Evolutionary conservation across 768 basidiomycete genomes (phyloP).

Genomic region (Tricholoma bakamatsutake): DNA sequence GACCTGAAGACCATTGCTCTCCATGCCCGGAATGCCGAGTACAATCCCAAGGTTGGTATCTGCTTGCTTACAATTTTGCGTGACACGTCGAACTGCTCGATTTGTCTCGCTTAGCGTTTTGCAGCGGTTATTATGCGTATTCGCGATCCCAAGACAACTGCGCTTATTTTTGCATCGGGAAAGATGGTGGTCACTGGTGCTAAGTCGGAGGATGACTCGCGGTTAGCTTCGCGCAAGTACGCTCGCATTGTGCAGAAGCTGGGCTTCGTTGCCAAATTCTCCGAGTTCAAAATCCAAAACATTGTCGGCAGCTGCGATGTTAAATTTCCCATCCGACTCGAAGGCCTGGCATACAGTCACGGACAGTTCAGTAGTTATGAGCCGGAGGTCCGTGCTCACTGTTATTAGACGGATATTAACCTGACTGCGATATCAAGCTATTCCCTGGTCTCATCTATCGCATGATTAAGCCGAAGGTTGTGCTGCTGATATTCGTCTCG

Average conservation of each 20-base stretch:
- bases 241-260: conserved; percentile 99
- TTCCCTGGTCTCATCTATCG: conserved; percentile 99
- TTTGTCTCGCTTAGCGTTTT: conserved; percentile 84
- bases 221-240: conserved; percentile 96
- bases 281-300: conserved; percentile 99
- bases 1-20: conserved; percentile 98
- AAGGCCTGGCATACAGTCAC: conserved; percentile 96
- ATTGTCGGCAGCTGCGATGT: conserved; percentile 98
- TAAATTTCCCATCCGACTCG: conserved; percentile 96
- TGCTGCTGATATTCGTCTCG: conserved; percentile 96
- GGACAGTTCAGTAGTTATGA: conserved; percentile 98
- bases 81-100: conserved; percentile 58
- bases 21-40: conserved; percentile 97
- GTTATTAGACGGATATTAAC: not conserved
- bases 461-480: conserved; percentile 99
- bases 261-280: conserved; percentile 98
- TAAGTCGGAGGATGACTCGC: conserved; percentile 97
- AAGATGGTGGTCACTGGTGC: conserved; percentile 99
- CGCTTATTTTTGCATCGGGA: conserved; percentile 97
- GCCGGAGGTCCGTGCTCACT: conserved; percentile 74
- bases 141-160: conserved; percentile 98
- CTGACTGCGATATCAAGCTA: conserved; percentile 43
- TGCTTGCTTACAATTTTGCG: conserved; percentile 32
- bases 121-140: conserved; percentile 99
- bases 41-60: conserved; percentile 97